Evolutionary conservation across 2,329 filamentous ascomycete genomes (phyloP).

Genomic region (Xylaria hypoxylon): DNA sequence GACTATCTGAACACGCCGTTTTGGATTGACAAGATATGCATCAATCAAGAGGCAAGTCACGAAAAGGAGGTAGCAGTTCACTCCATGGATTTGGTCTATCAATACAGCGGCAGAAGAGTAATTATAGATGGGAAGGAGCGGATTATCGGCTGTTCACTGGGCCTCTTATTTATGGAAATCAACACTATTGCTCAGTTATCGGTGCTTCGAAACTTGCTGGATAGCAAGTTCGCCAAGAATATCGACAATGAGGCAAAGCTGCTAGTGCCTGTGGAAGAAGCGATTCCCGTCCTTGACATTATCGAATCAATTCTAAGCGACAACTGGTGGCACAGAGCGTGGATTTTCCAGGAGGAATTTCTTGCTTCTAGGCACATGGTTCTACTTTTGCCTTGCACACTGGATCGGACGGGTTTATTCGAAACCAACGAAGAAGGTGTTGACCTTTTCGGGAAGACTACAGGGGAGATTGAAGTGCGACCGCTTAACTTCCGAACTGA

Average conservation of each 20-base stretch:
- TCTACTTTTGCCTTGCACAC: conserved; percentile 17
- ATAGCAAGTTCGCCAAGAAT: conserved; percentile 5
- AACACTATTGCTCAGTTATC: conserved; percentile 4
- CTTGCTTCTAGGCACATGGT: conserved; percentile 22
- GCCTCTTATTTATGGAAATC: conserved; percentile 22
- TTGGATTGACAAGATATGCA: conserved; percentile 16
- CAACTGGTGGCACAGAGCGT: conserved; percentile 25
- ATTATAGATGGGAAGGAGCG: conserved; percentile 18
- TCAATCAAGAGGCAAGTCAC: conserved; percentile 17
- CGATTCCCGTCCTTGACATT: conserved; percentile 18
- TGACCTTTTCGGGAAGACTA: conserved; percentile 21
- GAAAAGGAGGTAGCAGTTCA: conserved; percentile 22
- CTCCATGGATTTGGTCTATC: conserved; percentile 25
- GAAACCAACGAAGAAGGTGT: conserved; percentile 21
- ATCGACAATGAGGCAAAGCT: conserved; percentile 11
- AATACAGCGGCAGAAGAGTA: conserved; percentile 23
- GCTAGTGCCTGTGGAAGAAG: conserved; percentile 16
- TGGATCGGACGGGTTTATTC: conserved; percentile 16
- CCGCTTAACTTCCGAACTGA: conserved; percentile 27
- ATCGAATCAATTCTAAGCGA: conserved; percentile 20
- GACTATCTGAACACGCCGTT: conserved; percentile 19
- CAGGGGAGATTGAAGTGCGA: conserved; percentile 26
- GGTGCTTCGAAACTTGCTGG: conserved; percentile 4
- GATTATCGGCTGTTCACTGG: conserved; percentile 20
- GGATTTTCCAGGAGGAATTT: conserved; percentile 26